phyloP scores from a whole-genome alignment of 495 filamentous ascomycete genomes.

The Tuber brumale region DNA sequence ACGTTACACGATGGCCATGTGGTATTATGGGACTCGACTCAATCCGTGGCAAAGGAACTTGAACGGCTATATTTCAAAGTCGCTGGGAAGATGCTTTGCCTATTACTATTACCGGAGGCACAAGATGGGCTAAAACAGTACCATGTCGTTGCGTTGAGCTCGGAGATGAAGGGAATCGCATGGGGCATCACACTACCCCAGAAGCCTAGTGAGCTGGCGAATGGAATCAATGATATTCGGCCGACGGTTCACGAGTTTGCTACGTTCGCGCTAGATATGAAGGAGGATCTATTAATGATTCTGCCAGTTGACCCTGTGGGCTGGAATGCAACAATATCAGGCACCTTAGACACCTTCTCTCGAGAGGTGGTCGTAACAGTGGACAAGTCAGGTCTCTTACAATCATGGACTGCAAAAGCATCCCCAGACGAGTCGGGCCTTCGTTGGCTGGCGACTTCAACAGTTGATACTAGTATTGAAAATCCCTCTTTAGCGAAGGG shows the following conservation, averaged over 20 bases:
- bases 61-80: constrained; percentile 52
- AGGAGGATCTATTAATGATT: constrained; percentile 73
- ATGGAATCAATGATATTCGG: constrained; percentile 38
- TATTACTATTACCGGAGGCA: constrained; percentile 66
- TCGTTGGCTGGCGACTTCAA: constrained; percentile 72
- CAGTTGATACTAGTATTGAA: constrained; percentile 69
- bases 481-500: constrained; percentile 74
- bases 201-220: constrained; percentile 36
- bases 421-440: constrained; percentile 53
- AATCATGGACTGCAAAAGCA: constrained; percentile 80
- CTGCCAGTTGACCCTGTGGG: constrained; percentile 88
- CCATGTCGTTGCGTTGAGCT: constrained; percentile 76
- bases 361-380: constrained; percentile 85
- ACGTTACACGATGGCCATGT: constrained; percentile 73
- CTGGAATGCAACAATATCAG: constrained; percentile 60
- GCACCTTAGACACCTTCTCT: constrained; percentile 80
- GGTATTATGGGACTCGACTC: constrained; percentile 57
- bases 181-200: constrained; percentile 66
- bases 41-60: constrained; percentile 23
- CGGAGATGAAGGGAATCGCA: constrained; percentile 73
- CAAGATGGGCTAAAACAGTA: constrained; percentile 47
- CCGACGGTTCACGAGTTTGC: constrained; percentile 59
- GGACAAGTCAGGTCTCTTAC: constrained; percentile 64
- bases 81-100: constrained; percentile 69
- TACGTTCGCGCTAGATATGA: constrained; percentile 61